These are phyloP conservation scores for Epichloe gansuensis DNA, from an alignment of 2,329 filamentous ascomycete species.

Conservation along the genomic window DNA sequence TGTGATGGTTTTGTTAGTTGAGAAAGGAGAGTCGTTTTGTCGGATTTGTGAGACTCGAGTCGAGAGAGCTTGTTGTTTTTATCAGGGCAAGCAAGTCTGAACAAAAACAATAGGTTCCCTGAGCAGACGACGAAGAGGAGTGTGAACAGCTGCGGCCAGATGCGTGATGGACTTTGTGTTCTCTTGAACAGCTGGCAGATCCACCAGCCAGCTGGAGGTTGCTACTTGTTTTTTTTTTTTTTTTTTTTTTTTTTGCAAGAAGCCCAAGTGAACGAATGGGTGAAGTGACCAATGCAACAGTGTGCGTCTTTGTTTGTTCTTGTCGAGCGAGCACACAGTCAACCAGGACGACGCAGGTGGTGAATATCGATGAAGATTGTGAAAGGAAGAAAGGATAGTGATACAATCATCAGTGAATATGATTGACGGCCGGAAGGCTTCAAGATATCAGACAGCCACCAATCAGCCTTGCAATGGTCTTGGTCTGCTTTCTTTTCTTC, in stretches of 20 bases:
- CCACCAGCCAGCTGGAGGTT: conserved; percentile 4
- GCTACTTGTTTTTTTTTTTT: neutral
- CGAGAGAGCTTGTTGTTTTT: neutral
- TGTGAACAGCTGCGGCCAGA: conserved; percentile 1
- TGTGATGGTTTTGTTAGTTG: neutral
- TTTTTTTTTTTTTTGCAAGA: neutral
- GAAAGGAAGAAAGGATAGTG: neutral
- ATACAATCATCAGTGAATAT: no score
- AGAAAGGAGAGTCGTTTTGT: neutral
- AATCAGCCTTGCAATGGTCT: neutral
- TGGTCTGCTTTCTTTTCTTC: neutral
- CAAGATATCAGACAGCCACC: neutral
- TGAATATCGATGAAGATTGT: neutral
- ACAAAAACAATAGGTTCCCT: neutral
- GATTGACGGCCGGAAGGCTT: no score
- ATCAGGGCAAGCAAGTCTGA: neutral
- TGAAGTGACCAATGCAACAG: neutral
- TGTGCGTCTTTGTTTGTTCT: neutral
- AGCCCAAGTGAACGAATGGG: neutral
- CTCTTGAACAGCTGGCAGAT: conserved; percentile 4
- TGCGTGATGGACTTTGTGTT: neutral
- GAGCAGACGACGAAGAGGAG: neutral
- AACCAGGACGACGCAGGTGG: neutral
- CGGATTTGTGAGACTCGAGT: neutral
- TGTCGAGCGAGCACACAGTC: neutral